Evolutionary conservation across 2,329 filamentous ascomycete species (phyloP).

Genomic region (Stemphylium lycopersici): DNA sequence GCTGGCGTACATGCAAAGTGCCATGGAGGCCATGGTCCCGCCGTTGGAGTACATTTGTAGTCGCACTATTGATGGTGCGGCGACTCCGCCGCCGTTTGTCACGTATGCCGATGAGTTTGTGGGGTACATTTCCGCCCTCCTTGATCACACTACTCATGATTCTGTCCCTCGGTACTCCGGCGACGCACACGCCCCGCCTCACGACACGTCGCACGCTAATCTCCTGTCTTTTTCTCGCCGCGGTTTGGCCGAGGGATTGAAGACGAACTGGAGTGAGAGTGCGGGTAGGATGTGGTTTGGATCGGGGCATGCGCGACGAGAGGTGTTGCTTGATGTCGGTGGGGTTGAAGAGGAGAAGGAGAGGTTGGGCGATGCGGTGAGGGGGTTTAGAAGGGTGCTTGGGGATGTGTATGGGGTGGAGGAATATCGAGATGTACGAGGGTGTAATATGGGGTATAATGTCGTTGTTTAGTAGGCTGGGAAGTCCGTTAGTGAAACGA

Average conservation of each 20-base stretch:
- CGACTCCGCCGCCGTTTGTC: conserved; percentile 36
- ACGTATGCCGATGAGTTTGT: conserved; percentile 50
- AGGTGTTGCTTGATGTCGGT: conserved; percentile 50
- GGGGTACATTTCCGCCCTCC: conserved; percentile 37
- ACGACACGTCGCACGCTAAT: conserved; percentile 4
- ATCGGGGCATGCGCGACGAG: conserved; percentile 52
- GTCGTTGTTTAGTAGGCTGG: neutral
- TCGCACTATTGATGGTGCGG: conserved; percentile 23
- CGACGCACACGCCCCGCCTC: conserved; percentile 8
- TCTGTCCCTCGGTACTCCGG: too few species aligned
- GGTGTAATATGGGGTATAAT: neutral
- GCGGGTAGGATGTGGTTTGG: conserved; percentile 53
- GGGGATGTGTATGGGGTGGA: neutral
- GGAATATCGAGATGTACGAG: neutral
- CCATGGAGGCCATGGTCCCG: conserved; percentile 50
- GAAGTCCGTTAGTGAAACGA: neutral
- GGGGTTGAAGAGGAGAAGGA: conserved; percentile 36
- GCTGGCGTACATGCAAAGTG: conserved; percentile 49
- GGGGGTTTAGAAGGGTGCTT: conserved; percentile 18
- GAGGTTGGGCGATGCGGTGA: conserved; percentile 24
- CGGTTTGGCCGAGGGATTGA: conserved; percentile 54
- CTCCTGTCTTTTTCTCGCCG: conserved; percentile 42
- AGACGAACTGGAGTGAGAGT: conserved; percentile 53
- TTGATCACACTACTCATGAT: too few species aligned
- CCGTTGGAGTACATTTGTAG: conserved; percentile 56